Evolutionary conservation across 768 basidiomycete species (phyloP).

Genomic region (Suillus plorans): DNA sequence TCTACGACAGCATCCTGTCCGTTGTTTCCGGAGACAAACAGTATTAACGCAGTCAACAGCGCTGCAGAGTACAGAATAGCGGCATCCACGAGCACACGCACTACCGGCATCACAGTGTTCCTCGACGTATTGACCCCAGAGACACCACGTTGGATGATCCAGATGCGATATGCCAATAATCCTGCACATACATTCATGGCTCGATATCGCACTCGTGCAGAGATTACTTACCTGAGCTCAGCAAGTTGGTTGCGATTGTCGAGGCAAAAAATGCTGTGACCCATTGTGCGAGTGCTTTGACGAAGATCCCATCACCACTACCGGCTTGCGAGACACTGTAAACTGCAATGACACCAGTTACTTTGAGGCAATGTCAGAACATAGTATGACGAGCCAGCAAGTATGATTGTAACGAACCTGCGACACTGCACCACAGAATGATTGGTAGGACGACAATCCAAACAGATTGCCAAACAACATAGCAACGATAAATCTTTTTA

Average conservation of each 20-base stretch:
- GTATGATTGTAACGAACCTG: neutral
- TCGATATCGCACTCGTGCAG: too few relatives aligned
- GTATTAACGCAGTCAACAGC: conserved; percentile 6
- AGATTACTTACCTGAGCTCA: conserved; percentile 8
- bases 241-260: conserved; percentile 9
- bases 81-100: conserved; percentile 10
- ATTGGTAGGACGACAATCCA: conserved; percentile 11
- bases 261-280: conserved; percentile 9
- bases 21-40: conserved; percentile 5
- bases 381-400: neutral
- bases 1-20: conserved; percentile 8
- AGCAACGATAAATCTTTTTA: conserved; percentile 15
- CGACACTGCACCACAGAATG: conserved; percentile 9
- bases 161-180: conserved; percentile 12
- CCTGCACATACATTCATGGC: neutral
- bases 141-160: conserved; percentile 1
- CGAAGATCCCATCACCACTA: neutral
- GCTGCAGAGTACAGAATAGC: conserved; percentile 7
- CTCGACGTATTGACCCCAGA: neutral
- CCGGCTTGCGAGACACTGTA: neutral
- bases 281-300: conserved; percentile 2
- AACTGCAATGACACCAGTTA: neutral
- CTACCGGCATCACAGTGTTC: neutral
- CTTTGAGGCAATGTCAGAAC: neutral
- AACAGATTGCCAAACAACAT: conserved; percentile 14